Evolutionary conservation across 2,329 filamentous ascomycete genomes (phyloP), one percentile per base, ranked within the genome.

Genomic region (Periconia sp.): DNA sequence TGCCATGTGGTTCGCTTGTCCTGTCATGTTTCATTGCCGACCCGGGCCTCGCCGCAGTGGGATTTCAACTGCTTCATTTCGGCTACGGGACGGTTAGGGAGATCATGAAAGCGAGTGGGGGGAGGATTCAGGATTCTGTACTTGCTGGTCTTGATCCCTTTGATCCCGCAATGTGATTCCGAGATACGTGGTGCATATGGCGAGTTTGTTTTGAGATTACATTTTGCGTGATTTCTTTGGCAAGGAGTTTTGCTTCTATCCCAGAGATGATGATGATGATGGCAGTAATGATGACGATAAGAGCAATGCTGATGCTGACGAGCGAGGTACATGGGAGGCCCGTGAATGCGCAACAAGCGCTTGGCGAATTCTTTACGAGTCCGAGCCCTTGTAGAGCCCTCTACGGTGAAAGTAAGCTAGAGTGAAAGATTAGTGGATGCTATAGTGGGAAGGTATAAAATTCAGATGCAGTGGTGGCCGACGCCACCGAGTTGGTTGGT

Each of bases 101-200:
- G 62, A 65, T 66, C 59, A 52, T 55, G 57, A 55, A 53, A 23
- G 41, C 46, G 52, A 48, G 57, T 50, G 53, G 17, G 27, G 17
- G 17, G 41, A 40, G 40, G 41, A 43, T 50, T 49, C n/a, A 18
- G 19, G 18, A 41, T 27, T 27, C 35, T 31, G 17, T 40, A 18
- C 19, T 37, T 37, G 20, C 23, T 49, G 40, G 20, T 15, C 10
- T 33, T 17, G 13, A 15, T 31, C 15, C 17, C 15, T 40, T 37
- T 42, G 43, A 45, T 23, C 6, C 47, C 50, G 53, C 41, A 18
- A 17, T 40, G 18, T 40, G 45, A 33, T 42, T 14, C n/a, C n/a
- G 35, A 41, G 35, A 44, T 45, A 31, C 20, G 13, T 9, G 30
- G 18, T n/a, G 19, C 23, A 41, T 41, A 40, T 41, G 45, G 49